These are phyloP conservation scores for Fonsecaea pedrosoi DNA, from an alignment of 2,329 filamentous ascomycete genomes.

Conservation along the genomic window DNA sequence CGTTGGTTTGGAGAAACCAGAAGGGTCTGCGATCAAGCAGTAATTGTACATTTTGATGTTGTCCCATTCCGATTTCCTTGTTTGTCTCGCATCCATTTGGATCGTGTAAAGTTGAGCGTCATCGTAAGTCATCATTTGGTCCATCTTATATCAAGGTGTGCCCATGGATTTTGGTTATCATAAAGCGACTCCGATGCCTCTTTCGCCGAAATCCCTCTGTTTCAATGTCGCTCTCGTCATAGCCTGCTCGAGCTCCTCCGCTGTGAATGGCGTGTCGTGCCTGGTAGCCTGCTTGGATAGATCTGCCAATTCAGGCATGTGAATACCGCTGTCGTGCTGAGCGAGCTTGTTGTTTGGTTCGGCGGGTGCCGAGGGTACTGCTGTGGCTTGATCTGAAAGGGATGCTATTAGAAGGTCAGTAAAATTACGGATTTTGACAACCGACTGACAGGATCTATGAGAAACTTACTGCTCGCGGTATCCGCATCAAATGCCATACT, in stretches of 20 bases:
- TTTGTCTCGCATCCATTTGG: not conserved
- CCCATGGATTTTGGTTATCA: not conserved
- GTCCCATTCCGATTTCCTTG: not conserved
- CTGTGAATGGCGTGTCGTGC: constrained; percentile 38
- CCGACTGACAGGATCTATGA: not conserved
- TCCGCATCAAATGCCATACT: constrained; percentile 27
- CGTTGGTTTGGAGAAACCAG: not conserved
- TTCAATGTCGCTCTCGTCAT: constrained; percentile 38
- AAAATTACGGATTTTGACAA: not conserved
- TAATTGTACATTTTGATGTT: not conserved
- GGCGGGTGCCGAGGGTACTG: constrained; percentile 26
- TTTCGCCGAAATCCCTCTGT: constrained; percentile 17
- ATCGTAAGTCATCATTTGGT: not conserved
- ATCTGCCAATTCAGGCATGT: constrained; percentile 11
- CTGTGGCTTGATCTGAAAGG: constrained; percentile 29
- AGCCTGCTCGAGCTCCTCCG: constrained; percentile 39
- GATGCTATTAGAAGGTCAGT: constrained; percentile 24
- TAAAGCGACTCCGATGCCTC: constrained; percentile 19
- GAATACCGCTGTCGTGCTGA: constrained; percentile 29
- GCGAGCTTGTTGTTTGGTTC: constrained; percentile 30
- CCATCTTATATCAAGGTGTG: not conserved
- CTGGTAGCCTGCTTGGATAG: constrained; percentile 31
- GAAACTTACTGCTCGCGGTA: constrained; percentile 34
- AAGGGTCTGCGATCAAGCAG: not conserved
- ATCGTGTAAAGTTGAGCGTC: not conserved